Base-by-base conservation (phyloP, 2,329 filamentous ascomycete species). In the Rosellinia necatrix region DNA sequence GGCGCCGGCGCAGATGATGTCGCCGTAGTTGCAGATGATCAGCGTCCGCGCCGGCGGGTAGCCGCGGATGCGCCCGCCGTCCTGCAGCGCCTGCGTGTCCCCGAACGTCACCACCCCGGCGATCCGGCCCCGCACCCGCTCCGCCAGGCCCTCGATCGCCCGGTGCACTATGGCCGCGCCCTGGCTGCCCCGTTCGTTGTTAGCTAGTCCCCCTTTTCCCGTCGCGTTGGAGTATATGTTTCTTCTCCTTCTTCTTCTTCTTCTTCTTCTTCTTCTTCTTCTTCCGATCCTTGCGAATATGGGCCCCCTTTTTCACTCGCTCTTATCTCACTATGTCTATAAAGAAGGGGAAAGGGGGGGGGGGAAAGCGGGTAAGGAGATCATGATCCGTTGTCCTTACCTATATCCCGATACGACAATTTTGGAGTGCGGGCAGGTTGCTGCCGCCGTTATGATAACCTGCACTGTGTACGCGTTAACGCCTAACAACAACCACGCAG, bases 11-110 rank as follows among this genome's bases (percentile, higher is more conserved):
- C 75, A 76, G 50, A 76, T 68, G 25, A 67, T 64, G 55, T 77
- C 75, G 46, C 73, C 72, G 7, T 53, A 12, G 59, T 75, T 75
- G 67, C 75, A 77, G 66, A 76, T 75, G 60, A 76, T 71, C 35
- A 72, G 69, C 46, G 71, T 74, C 63, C 71, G 69, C 42, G 71
- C 69, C 12, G 59, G 42, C 19, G 71, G 69, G 62, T 70, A 76
- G 34, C 70, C 67, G 30, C 61, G 60, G 49, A 76, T 74, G 44
- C 69, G 68, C 15, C 68, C 72, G 19, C 68, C 63, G 59, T 75
- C 72, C 49, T 75, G 70, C 43, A 48, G 47, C 46, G 70, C 69
- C 59, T 71, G 71, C 22, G 72, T 73, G 63, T 72, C 70, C 0
- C 74, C 74, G 49, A 74, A 76, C 4, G 74, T 67, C 12, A 71